Evolutionary conservation across 306 rosid genomes (phyloP).

Genomic region (Oemleria cerasiformis): DNA sequence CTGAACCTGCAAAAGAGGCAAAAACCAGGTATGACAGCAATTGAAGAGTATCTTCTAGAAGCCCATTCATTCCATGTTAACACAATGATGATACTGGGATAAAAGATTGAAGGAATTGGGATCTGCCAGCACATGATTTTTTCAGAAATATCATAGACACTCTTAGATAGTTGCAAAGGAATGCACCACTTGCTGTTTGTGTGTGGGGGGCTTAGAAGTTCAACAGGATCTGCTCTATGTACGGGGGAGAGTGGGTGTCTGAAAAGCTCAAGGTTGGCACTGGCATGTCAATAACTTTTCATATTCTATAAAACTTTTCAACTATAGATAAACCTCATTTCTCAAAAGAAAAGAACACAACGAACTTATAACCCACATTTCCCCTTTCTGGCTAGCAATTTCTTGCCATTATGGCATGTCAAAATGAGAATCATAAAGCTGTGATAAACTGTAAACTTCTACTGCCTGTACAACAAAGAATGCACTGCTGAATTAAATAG

Average conservation of each 20-base stretch:
- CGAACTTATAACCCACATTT: not conserved
- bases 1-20: conserved; percentile 55
- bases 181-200: too few relatives aligned
- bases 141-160: not conserved
- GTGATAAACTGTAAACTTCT: not conserved
- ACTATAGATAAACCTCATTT: not conserved
- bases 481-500: not conserved
- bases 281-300: not conserved
- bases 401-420: not conserved
- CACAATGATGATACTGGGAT: not conserved
- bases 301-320: not conserved
- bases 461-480: not conserved
- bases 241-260: not conserved
- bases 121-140: not conserved
- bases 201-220: too few relatives aligned
- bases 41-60: not conserved
- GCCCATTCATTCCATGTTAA: not conserved
- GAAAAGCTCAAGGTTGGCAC: not conserved
- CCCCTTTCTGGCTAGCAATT: not conserved
- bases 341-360: not conserved
- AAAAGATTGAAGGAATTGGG: not conserved
- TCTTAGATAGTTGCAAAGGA: not conserved
- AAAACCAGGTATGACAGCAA: conserved; percentile 6
- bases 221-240: not conserved
- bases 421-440: not conserved